These are phyloP conservation scores for Lagenaria siceraria DNA, from an alignment of 306 rosid species.

Conservation along the genomic window DNA sequence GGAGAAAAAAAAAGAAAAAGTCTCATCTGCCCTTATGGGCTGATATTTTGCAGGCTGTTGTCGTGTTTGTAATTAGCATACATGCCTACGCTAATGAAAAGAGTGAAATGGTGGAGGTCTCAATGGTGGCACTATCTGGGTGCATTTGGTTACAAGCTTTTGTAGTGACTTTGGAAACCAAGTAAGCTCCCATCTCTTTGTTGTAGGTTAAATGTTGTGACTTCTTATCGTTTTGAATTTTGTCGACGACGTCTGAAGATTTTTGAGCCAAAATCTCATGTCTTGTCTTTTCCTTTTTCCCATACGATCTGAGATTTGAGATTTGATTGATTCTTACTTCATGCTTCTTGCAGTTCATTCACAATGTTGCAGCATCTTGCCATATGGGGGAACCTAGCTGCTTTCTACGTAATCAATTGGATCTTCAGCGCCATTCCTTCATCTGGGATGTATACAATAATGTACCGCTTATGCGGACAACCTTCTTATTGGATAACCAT, in stretches of 20 bases:
- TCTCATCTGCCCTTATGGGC: not conserved
- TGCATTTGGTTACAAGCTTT: constrained; percentile 98
- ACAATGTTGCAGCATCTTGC: constrained; percentile 79
- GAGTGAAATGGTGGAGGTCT: constrained; percentile 85
- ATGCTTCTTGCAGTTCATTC: constrained; percentile 70
- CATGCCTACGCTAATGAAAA: constrained; percentile 84
- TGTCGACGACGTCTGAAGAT: not conserved
- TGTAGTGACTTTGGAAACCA: constrained; percentile 82
- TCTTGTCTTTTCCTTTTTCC: not conserved
- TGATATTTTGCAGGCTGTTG: constrained; percentile 53
- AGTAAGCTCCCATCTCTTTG: constrained; percentile 39
- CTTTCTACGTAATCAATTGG: constrained; percentile 73
- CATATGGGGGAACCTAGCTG: constrained; percentile 89
- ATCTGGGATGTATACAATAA: constrained; percentile 92
- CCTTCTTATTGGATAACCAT: constrained; percentile 89
- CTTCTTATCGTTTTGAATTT: not conserved
- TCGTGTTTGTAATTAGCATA: constrained; percentile 76
- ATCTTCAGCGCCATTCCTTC: constrained; percentile 85
- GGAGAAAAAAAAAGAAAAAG: not conserved
- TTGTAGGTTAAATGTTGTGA: not conserved
- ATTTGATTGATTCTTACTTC: constrained; percentile 29
- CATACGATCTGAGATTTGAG: constrained; percentile 11
- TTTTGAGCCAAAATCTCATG: not conserved
- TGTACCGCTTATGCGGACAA: constrained; percentile 76
- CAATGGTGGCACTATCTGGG: constrained; percentile 95